A percentile compares a stretch with the other conserved stretches of the same genome.
Evolutionary conservation across 768 basidiomycete species (phyloP).

Genomic region (Cyclocybe aegerita): DNA sequence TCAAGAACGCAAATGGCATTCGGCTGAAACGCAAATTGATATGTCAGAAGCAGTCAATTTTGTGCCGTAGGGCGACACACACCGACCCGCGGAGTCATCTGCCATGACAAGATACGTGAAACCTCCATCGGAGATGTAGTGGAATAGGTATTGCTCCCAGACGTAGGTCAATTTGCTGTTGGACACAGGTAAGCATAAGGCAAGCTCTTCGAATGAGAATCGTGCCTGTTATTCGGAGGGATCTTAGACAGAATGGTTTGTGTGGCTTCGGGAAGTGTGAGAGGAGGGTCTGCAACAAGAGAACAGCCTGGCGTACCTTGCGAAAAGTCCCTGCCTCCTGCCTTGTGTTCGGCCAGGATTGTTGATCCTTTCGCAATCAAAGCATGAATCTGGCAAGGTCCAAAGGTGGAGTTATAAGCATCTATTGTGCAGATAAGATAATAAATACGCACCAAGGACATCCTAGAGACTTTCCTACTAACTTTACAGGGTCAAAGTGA

Average conservation of each 20-base stretch:
- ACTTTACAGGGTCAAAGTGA: too few species aligned
- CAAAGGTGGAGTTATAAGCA: too few species aligned
- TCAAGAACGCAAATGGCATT: conserved; percentile 92
- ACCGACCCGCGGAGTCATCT: conserved; percentile 91
- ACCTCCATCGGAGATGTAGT: conserved; percentile 89
- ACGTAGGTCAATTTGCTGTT: conserved; percentile 80
- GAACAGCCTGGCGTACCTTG: conserved; percentile 54
- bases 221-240: conserved; percentile 79
- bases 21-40: conserved; percentile 43
- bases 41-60: conserved; percentile 3
- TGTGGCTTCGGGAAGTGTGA: conserved; percentile 50
- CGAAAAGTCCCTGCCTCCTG: conserved; percentile 82
- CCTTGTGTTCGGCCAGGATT: conserved; percentile 86
- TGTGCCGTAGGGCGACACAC: conserved; percentile 19
- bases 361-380: conserved; percentile 75
- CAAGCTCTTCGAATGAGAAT: conserved; percentile 5
- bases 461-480: neutral
- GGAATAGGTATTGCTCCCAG: conserved; percentile 92
- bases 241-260: conserved; percentile 93
- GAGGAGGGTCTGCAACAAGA: neutral
- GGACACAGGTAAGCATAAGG: neutral
- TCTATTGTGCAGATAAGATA: too few species aligned
- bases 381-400: conserved; percentile 65
- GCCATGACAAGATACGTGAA: conserved; percentile 92
- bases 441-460: neutral